Conservation (phyloP, 192 early-diverging fungal genomes). For the Entomortierella chlamydospora region DNA sequence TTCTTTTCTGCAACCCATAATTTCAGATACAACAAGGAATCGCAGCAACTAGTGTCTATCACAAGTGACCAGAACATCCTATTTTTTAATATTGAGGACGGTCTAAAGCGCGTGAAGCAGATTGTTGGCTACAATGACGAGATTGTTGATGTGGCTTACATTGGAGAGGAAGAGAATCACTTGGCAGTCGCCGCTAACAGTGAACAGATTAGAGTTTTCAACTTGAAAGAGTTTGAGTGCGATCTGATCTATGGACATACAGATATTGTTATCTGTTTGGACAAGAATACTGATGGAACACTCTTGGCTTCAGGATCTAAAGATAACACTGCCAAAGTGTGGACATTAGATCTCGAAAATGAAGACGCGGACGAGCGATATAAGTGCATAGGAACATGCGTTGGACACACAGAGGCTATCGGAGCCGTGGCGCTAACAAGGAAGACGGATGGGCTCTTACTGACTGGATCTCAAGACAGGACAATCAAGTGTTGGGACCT, state of each 20-base stretch:
- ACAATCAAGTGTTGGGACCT: conserved; percentile 97
- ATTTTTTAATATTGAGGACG: conserved; percentile 71
- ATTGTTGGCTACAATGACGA: conserved; percentile 98
- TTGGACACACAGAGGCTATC: conserved; percentile 95
- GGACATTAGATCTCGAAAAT: conserved; percentile 76
- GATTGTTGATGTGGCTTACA: conserved; percentile 85
- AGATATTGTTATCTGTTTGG: conserved; percentile 88
- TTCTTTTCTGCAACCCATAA: not conserved
- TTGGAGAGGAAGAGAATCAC: conserved; percentile 77
- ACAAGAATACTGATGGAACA: conserved; percentile 72
- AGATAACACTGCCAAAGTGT: conserved; percentile 88
- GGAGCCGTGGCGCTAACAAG: conserved; percentile 85
- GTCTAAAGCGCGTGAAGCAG: conserved; percentile 76
- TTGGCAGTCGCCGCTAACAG: conserved; percentile 94
- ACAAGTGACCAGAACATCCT: conserved; percentile 95
- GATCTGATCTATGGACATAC: conserved; percentile 90
- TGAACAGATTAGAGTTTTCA: conserved; percentile 90
- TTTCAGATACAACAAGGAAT: conserved; percentile 60
- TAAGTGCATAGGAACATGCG: conserved; percentile 74
- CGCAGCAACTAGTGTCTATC: conserved; percentile 73
- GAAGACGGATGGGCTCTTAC: conserved; percentile 73
- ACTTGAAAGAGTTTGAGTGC: conserved; percentile 81
- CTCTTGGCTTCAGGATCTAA: conserved; percentile 90
- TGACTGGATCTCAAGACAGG: conserved; percentile 93
- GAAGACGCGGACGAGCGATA: conserved; percentile 66